These are phyloP conservation scores for Rachicladosporium sp. DNA, from an alignment of 2,329 filamentous ascomycete genomes.

Conservation along the genomic window DNA sequence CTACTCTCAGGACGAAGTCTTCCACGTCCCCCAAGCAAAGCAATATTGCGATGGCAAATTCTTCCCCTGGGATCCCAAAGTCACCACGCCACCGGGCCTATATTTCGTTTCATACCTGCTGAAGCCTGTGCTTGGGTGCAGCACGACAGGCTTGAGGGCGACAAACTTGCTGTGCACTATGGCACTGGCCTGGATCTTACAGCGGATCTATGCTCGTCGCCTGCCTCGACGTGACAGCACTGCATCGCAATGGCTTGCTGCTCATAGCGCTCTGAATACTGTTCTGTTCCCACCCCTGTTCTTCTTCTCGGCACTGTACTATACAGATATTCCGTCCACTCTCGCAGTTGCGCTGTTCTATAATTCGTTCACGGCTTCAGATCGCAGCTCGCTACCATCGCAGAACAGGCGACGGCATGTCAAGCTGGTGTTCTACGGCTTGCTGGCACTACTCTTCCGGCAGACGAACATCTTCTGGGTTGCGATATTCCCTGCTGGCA, in stretches of 20 bases:
- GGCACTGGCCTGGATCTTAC: slow-evolving; percentile 26
- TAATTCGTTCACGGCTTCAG: slow-evolving; percentile 11
- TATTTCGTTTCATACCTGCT: slow-evolving; percentile 32
- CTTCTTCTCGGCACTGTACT: slow-evolving; percentile 93
- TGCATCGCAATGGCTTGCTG: slow-evolving; percentile 8
- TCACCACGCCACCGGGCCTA: slow-evolving; percentile 88
- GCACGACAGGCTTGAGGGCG: slow-evolving; percentile 1
- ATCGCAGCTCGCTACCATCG: background rate
- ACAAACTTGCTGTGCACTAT: slow-evolving; percentile 6
- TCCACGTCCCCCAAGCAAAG: slow-evolving; percentile 84
- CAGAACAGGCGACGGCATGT: background rate
- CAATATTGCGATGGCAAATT: slow-evolving; percentile 68
- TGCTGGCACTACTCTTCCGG: slow-evolving; percentile 60
- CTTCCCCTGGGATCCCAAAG: slow-evolving; percentile 83
- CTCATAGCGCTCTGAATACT: slow-evolving; percentile 62
- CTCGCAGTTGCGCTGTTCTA: slow-evolving; percentile 62
- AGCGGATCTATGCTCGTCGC: slow-evolving; percentile 4
- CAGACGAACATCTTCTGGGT: slow-evolving; percentile 98
- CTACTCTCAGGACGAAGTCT: slow-evolving; percentile 60
- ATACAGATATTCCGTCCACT: slow-evolving; percentile 82
- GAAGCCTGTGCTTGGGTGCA: slow-evolving; percentile 23
- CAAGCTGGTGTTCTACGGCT: slow-evolving; percentile 41
- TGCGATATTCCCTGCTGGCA: slow-evolving; percentile 57
- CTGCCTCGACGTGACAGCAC: slow-evolving; percentile 9
- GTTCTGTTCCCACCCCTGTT: slow-evolving; percentile 79